Conservation (phyloP, 768 basidiomycete species). For the Leccinellum luteum region DNA sequence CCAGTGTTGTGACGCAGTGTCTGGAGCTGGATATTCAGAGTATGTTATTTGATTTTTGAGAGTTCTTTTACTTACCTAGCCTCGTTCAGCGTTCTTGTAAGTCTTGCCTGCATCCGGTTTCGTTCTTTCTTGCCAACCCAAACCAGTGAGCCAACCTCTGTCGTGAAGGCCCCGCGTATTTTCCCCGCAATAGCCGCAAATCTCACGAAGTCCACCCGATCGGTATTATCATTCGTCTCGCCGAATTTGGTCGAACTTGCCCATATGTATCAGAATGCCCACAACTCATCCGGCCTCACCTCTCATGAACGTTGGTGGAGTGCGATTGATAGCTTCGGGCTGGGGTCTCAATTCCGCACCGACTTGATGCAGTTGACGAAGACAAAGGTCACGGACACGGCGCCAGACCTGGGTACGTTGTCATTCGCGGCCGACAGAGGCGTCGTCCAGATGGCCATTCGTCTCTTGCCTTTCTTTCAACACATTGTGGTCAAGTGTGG, state of each 20-base stretch:
- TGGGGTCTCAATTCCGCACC: slow-evolving; percentile 65
- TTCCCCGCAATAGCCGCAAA: slow-evolving; percentile 56
- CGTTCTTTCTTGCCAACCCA: slow-evolving; percentile 3
- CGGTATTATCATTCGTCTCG: slow-evolving; percentile 69
- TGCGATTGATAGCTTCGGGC: slow-evolving; percentile 56
- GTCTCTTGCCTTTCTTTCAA: slow-evolving; percentile 81
- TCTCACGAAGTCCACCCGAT: slow-evolving; percentile 27
- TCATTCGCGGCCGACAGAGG: slow-evolving; percentile 69
- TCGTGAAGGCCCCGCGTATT: slow-evolving; percentile 72
- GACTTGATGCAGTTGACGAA: slow-evolving; percentile 62
- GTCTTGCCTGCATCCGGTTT: slow-evolving; percentile 21
- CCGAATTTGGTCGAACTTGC: slow-evolving; percentile 84
- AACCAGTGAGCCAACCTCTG: slow-evolving; percentile 88
- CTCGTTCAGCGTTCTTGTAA: slow-evolving; percentile 68
- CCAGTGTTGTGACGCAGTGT: slow-evolving; percentile 51
- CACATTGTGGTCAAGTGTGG: slow-evolving; percentile 88
- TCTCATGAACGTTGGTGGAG: slow-evolving; percentile 63
- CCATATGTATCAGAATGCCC: slow-evolving; percentile 52
- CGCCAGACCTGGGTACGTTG: slow-evolving; percentile 43
- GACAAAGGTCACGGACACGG: slow-evolving; percentile 40
- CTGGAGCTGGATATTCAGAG: slow-evolving; percentile 46
- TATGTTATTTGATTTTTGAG: slow-evolving; percentile 32
- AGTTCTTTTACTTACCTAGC: slow-evolving; percentile 4
- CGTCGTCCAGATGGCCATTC: slow-evolving; percentile 74
- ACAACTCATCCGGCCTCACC: slow-evolving; percentile 47